Base-by-base conservation (phyloP, 352 stramenopile species). In the Pythium utonaiense region DNA sequence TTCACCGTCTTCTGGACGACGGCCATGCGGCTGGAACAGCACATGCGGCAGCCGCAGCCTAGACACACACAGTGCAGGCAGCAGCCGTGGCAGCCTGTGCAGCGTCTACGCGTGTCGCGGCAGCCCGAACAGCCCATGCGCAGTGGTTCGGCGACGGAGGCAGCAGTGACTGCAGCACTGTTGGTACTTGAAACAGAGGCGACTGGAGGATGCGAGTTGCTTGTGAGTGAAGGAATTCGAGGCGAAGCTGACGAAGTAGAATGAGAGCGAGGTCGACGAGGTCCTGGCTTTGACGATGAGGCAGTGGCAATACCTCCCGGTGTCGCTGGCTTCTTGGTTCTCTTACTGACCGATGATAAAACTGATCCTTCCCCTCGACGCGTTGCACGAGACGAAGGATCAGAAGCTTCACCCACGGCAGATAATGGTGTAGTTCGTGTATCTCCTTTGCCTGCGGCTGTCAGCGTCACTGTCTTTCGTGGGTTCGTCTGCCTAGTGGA, bases 11-110 rank as follows among this genome's bases (percentile, higher is more conserved):
- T 89, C 53, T 89, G 80, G 14, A 90, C 80, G 0, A 70, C 76
- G 0, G 73, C 57, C 28, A 73, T 66, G 5, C 74, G 73, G 27
- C 76, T 83, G 6, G 78, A 86, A 45, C 78, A 82, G 68, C 83
- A 92, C 75, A 89, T 83, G n/a, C 80, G 75, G 34, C 83, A 92
- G 12, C 75, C 74, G 53, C 83, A 92, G 30, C 71, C 75, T 33
- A 88, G 64, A 62, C 83, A 92, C 16, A 83, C 72, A 19, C 83
- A 92, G 63, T 92, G 83, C 21, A 86, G 60, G 45, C 77, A 88
- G 55, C 83, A 92, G 1, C 75, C 77, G 7, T 65, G 74, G 52
- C 83, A 92, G 8, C 75, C 75, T 0, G 78, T 87, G 36, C 83
- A 92, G 24, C 80, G 75, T 8, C 80, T 75, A 4, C 77, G 75